A percentile compares a stretch with the other conserved stretches of the same genome.
phyloP scores from a whole-genome alignment of 106 monocot genomes.

The Phalaenopsis equestris region DNA sequence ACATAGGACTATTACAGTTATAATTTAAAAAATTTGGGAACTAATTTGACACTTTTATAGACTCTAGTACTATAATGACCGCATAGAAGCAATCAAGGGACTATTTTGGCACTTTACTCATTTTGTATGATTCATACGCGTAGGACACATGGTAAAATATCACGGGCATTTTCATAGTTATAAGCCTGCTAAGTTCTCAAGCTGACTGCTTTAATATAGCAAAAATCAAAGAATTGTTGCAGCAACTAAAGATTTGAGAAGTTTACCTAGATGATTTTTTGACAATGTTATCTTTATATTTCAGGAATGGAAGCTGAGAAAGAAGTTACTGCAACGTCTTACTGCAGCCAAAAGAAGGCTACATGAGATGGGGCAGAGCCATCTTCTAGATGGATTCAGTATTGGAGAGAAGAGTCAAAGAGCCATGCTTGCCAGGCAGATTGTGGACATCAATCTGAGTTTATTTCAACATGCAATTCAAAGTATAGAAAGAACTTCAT shows the following conservation, averaged over 20 bases:
- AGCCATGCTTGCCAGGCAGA: conserved; percentile 1
- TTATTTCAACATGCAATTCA: conserved; percentile 9
- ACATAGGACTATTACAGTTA: no score
- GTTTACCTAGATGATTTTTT: neutral
- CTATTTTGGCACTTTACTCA: no score
- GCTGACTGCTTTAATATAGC: neutral
- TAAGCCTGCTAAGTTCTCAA: neutral
- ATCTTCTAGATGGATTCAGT: conserved; percentile 7
- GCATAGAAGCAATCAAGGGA: no score
- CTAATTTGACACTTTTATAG: no score
- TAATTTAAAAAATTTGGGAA: no score
- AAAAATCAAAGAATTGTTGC: neutral
- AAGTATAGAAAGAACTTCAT: neutral
- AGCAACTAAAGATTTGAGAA: neutral
- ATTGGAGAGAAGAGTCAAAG: conserved; percentile 3
- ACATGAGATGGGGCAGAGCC: conserved; percentile 9
- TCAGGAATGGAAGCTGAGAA: conserved; percentile 9
- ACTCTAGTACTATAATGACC: no score
- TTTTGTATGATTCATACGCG: neutral
- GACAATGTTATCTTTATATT: conserved; percentile 2
- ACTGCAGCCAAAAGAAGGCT: neutral
- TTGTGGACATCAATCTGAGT: neutral
- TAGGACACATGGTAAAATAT: neutral
- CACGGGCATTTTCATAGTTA: no score
- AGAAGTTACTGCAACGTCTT: neutral